These are phyloP conservation scores for Paracamarosporium sp. DNA, from an alignment of 2,329 filamentous ascomycete species.

Conservation along the genomic window DNA sequence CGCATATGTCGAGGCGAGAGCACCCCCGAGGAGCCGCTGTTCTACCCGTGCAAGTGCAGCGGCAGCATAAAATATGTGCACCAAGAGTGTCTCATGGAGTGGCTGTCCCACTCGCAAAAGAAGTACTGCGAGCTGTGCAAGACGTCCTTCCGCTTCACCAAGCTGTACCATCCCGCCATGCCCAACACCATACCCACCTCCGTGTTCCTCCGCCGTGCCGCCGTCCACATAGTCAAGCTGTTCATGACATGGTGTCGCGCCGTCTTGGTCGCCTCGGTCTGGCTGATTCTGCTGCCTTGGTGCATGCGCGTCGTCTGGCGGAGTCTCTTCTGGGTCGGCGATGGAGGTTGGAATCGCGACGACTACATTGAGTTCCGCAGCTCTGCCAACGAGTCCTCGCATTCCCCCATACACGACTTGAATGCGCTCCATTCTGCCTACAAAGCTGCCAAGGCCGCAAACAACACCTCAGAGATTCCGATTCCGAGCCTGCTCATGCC, in stretches of 20 bases:
- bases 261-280: slow-evolving; percentile 80
- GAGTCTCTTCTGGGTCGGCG: slow-evolving; percentile 91
- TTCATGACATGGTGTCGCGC: slow-evolving; percentile 80
- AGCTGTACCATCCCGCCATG: slow-evolving; percentile 95
- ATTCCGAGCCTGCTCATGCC: slow-evolving; percentile 43
- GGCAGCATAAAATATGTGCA: slow-evolving; percentile 99
- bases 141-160: slow-evolving; percentile 96
- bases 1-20: slow-evolving; percentile 95
- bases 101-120: slow-evolving; percentile 98
- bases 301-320: slow-evolving; percentile 92
- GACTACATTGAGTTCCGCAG: slow-evolving; percentile 30
- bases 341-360: slow-evolving; percentile 70
- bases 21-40: slow-evolving; percentile 81
- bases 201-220: slow-evolving; percentile 80
- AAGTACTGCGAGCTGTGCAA: slow-evolving; percentile 99
- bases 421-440: slow-evolving; percentile 25
- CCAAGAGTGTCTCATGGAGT: slow-evolving; percentile 98
- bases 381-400: background rate
- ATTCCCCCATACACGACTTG: slow-evolving; percentile 18
- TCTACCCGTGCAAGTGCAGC: slow-evolving; percentile 98
- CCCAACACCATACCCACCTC: slow-evolving; percentile 79
- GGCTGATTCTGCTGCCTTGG: slow-evolving; percentile 88
- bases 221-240: slow-evolving; percentile 74
- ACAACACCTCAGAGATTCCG: slow-evolving; percentile 24
- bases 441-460: slow-evolving; percentile 25